These are phyloP conservation scores for Fonsecaea pedrosoi DNA, from an alignment of 2,329 filamentous ascomycete species.

Conservation along the genomic window DNA sequence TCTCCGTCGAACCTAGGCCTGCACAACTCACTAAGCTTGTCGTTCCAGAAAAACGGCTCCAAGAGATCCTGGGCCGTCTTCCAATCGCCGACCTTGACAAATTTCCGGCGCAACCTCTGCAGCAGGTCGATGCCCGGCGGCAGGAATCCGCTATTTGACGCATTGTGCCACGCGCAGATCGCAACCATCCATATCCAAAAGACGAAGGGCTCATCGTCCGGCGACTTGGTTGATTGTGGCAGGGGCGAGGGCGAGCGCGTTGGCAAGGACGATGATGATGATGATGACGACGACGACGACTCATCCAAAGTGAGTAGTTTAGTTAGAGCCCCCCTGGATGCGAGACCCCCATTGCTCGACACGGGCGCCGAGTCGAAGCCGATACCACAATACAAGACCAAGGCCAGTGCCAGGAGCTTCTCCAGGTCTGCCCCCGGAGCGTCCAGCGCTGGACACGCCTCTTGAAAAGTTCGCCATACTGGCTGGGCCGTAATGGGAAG, in stretches of 20 bases:
- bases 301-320: constrained; percentile 5
- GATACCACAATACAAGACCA: constrained; percentile 17
- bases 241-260: too few species aligned
- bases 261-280: too few species aligned
- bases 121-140: constrained; percentile 18
- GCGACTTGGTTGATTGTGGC: neutral
- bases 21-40: constrained; percentile 11
- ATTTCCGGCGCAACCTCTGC: constrained; percentile 7
- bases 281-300: neutral
- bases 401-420: constrained; percentile 14
- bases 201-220: constrained; percentile 6
- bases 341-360: constrained; percentile 18
- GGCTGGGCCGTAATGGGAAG: constrained; percentile 9
- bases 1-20: neutral
- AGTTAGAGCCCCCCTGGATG: constrained; percentile 1
- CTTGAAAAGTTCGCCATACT: constrained; percentile 21
- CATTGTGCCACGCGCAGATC: constrained; percentile 16
- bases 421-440: constrained; percentile 1
- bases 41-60: constrained; percentile 18
- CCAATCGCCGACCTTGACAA: neutral
- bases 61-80: neutral
- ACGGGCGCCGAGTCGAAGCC: constrained; percentile 20
- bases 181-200: constrained; percentile 21
- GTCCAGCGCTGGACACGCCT: constrained; percentile 18
- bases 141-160: constrained; percentile 9